Conservation (phyloP, 2,329 filamentous ascomycete species). For the Ustulina deusta region DNA sequence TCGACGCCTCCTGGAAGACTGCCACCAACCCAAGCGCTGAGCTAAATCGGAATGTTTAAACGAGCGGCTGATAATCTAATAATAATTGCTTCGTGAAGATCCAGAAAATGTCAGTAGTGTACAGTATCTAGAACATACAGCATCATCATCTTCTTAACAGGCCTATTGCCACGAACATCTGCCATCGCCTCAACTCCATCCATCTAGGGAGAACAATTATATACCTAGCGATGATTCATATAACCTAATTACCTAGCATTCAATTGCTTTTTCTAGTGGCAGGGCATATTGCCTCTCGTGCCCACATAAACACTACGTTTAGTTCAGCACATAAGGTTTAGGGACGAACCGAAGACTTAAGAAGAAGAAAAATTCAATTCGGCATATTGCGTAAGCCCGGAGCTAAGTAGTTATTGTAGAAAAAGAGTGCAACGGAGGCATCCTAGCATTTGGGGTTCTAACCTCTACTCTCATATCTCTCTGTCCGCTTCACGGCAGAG, state of each 20-base stretch:
- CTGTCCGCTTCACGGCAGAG: neutral
- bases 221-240: neutral
- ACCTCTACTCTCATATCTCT: neutral
- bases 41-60: neutral
- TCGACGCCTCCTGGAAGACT: neutral
- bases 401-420: too few relatives aligned
- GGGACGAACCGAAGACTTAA: slow-evolving; percentile 16
- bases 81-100: slow-evolving; percentile 3
- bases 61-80: neutral
- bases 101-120: neutral
- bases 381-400: too few relatives aligned
- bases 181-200: neutral
- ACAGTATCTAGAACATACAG: neutral
- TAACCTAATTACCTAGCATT: neutral
- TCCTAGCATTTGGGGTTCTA: too few relatives aligned
- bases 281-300: too few relatives aligned
- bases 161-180: neutral
- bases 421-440: too few relatives aligned
- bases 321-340: neutral
- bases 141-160: neutral
- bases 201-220: neutral
- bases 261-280: neutral
- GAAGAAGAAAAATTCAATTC: too few relatives aligned
- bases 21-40: neutral
- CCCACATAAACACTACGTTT: neutral